phyloP scores from a whole-genome alignment of 768 basidiomycete species.

The Mrakia frigida region DNA sequence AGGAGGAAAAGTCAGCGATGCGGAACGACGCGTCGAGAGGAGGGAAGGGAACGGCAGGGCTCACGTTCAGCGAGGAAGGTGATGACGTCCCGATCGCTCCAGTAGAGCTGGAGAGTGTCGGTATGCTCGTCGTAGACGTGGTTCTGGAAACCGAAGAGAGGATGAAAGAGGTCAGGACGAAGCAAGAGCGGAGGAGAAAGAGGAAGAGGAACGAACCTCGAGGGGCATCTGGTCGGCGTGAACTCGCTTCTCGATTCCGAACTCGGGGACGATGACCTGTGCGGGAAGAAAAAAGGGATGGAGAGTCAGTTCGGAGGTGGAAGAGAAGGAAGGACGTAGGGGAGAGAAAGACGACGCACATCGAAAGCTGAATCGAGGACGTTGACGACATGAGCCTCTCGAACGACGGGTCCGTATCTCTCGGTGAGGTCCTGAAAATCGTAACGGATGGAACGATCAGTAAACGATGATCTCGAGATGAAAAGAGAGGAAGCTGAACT shows the following conservation, averaged over 20 bases:
- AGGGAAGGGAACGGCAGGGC: background rate
- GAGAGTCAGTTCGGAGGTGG: background rate
- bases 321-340: background rate
- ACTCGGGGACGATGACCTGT: constrained; percentile 58
- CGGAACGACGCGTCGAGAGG: background rate
- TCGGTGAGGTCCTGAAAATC: constrained; percentile 66
- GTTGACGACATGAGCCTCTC: constrained; percentile 88
- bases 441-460: no score
- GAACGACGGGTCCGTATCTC: constrained; percentile 89
- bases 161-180: constrained; percentile 35
- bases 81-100: constrained; percentile 63
- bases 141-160: constrained; percentile 55
- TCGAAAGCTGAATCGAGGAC: constrained; percentile 98
- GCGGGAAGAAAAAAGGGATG: background rate
- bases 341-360: constrained; percentile 47
- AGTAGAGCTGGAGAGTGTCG: constrained; percentile 51
- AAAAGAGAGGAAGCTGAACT: background rate
- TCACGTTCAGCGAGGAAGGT: constrained; percentile 75
- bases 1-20: background rate
- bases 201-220: constrained; percentile 58
- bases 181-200: background rate
- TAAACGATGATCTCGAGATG: background rate
- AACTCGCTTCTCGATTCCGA: constrained; percentile 97
- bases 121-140: constrained; percentile 84
- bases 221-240: constrained; percentile 99